Evolutionary conservation across 2,329 filamentous ascomycete genomes (phyloP).

Genomic region (Proliferodiscus dingleyae): DNA sequence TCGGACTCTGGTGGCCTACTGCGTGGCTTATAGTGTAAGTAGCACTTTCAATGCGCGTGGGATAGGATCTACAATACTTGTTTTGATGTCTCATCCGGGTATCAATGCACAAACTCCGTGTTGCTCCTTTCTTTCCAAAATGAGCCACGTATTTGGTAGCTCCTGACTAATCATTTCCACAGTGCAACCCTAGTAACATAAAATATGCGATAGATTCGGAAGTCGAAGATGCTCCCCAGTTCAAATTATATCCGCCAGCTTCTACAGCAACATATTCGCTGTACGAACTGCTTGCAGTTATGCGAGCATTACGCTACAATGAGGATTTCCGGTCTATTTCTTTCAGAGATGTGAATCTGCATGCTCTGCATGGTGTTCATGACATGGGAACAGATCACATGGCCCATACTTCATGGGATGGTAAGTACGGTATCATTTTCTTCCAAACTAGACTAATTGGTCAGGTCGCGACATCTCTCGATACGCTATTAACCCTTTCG

Average conservation of each 20-base stretch:
- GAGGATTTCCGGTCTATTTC: slow-evolving; percentile 64
- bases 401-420: slow-evolving; percentile 55
- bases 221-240: slow-evolving; percentile 63
- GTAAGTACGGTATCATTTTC: slow-evolving; percentile 46
- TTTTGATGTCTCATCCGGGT: no score
- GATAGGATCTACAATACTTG: no score
- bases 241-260: slow-evolving; percentile 56
- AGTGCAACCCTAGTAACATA: slow-evolving; percentile 57
- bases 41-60: no score
- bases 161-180: slow-evolving; percentile 1
- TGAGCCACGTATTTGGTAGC: not conserved
- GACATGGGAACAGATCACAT: slow-evolving; percentile 57
- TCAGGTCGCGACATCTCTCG: slow-evolving; percentile 1
- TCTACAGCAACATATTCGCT: slow-evolving; percentile 50
- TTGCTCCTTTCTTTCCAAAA: no score
- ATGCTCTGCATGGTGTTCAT: slow-evolving; percentile 58
- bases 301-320: slow-evolving; percentile 66
- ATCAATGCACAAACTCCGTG: no score
- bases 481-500: slow-evolving; percentile 30
- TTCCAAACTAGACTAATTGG: slow-evolving; percentile 39
- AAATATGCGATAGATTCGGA: slow-evolving; percentile 56
- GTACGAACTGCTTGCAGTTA: slow-evolving; percentile 63
- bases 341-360: slow-evolving; percentile 60
- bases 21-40: slow-evolving; percentile 58
- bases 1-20: slow-evolving; percentile 64